phyloP scores from a whole-genome alignment of 129 eudicot species.

The Flaveria bidentis region DNA sequence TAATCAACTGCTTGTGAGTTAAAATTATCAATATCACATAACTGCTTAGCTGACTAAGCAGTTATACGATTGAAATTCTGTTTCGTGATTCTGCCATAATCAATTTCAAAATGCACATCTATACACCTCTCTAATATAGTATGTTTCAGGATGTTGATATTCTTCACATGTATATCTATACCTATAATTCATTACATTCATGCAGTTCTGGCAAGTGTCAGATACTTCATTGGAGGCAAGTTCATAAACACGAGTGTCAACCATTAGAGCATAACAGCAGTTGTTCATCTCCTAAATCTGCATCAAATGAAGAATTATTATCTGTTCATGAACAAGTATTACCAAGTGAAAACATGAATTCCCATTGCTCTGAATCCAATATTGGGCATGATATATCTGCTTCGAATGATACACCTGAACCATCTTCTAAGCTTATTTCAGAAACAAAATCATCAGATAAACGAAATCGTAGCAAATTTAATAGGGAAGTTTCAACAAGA shows the following conservation, averaged over 20 bases:
- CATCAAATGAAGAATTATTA: conserved; percentile 34
- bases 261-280: conserved; percentile 44
- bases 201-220: conserved; percentile 97
- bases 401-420: conserved; percentile 29
- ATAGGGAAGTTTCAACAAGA: conserved; percentile 35
- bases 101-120: neutral
- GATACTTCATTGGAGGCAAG: conserved; percentile 91
- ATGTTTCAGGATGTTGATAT: neutral
- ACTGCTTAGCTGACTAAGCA: too few species aligned
- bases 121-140: neutral
- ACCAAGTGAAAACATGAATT: conserved; percentile 31
- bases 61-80: neutral
- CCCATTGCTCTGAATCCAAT: conserved; percentile 30
- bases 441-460: conserved; percentile 50
- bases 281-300: conserved; percentile 45
- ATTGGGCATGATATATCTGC: conserved; percentile 31
- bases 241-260: conserved; percentile 87
- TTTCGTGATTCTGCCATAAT: neutral
- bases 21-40: too few species aligned
- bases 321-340: conserved; percentile 37
- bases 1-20: too few species aligned
- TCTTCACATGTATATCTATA: neutral
- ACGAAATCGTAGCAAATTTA: conserved; percentile 43
- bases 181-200: neutral
- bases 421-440: conserved; percentile 26